Evolutionary conservation across 2,329 filamentous ascomycete genomes (phyloP).

Genomic region (Xylaria sp.): DNA sequence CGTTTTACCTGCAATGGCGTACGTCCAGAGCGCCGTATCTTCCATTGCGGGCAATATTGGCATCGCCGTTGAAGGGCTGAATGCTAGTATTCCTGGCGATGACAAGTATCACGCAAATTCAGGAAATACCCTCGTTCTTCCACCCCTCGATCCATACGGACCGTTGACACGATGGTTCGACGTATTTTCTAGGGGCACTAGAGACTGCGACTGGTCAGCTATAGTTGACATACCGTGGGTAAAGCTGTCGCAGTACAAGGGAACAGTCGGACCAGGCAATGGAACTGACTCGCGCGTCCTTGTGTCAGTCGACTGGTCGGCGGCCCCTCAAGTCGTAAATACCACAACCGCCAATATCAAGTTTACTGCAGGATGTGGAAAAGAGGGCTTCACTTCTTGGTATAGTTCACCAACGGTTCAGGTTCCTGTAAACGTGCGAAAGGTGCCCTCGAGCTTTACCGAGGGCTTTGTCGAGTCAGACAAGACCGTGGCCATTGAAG

Average conservation of each 20-base stretch:
- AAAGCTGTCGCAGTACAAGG: slow-evolving; percentile 60
- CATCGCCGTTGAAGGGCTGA: slow-evolving; percentile 71
- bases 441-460: slow-evolving; percentile 62
- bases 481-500: slow-evolving; percentile 66
- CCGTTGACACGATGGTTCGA: slow-evolving; percentile 69
- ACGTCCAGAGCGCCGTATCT: slow-evolving; percentile 67
- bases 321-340: slow-evolving; percentile 51
- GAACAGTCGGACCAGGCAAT: slow-evolving; percentile 60
- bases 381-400: slow-evolving; percentile 47
- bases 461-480: slow-evolving; percentile 72
- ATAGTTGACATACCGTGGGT: slow-evolving; percentile 62
- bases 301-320: slow-evolving; percentile 67
- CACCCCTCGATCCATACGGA: slow-evolving; percentile 69
- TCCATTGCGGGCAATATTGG: slow-evolving; percentile 72
- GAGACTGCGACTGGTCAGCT: slow-evolving; percentile 64
- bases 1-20: slow-evolving; percentile 69
- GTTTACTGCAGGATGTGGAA: slow-evolving; percentile 54
- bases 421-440: slow-evolving; percentile 64
- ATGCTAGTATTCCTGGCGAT: slow-evolving; percentile 75
- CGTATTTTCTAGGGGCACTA: slow-evolving; percentile 68
- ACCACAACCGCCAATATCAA: slow-evolving; percentile 63
- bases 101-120: slow-evolving; percentile 70
- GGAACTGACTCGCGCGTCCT: slow-evolving; percentile 64
- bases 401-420: slow-evolving; percentile 59
- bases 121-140: slow-evolving; percentile 64